Base-by-base conservation (phyloP, 2,329 filamentous ascomycete genomes). In the Phoma herbarum region DNA sequence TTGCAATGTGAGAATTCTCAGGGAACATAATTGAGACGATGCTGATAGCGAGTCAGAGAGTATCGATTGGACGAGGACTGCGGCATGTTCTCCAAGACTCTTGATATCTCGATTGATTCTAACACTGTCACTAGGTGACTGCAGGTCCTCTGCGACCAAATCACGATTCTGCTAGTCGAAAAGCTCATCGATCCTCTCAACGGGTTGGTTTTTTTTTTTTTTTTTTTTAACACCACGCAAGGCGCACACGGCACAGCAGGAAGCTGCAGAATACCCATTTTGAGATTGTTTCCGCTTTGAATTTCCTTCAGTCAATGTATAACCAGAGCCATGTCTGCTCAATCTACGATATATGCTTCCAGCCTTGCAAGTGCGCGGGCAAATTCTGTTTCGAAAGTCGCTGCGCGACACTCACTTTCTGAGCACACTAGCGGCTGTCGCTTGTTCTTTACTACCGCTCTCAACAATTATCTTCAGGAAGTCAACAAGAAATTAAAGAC, bases 1-100 rank as follows among this genome's bases (percentile, higher is more conserved):
- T 84, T 50, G 83, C 81, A 25, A 78, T 82, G 80, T 82, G 71
- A 67, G 76, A 50, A 18, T 9, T 10, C 3, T 23, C 2, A 44
- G 28, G 23, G 5, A 35, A 28, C 42, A 3, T 35, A n/a, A 12
- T 33, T 22, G 22, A 18, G 14, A n/a, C 16, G 12, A 47, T 47
- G 41, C 63, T 70, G 39, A 73, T 41, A 29, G 22, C n/a, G 2
- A 9, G 12, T 26, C 48, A 79, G 78, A 74, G 80, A 83, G 70
- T 82, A 82, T 59, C 74, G 81, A 65, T 65, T 82, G 28, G 74
- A 80, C 55, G 81, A 83, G 65, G 78, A 79, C 60, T 83, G 81
- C 66, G 78, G 81, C 82, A 65, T 49, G 74, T 72, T 29, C 23
- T 48, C 22, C 23, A 12, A 23, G 44, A 29, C 39, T 50, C 45